Evolutionary conservation across 2,329 filamentous ascomycete genomes (phyloP).

Genomic region (Aspergillus uvarum): DNA sequence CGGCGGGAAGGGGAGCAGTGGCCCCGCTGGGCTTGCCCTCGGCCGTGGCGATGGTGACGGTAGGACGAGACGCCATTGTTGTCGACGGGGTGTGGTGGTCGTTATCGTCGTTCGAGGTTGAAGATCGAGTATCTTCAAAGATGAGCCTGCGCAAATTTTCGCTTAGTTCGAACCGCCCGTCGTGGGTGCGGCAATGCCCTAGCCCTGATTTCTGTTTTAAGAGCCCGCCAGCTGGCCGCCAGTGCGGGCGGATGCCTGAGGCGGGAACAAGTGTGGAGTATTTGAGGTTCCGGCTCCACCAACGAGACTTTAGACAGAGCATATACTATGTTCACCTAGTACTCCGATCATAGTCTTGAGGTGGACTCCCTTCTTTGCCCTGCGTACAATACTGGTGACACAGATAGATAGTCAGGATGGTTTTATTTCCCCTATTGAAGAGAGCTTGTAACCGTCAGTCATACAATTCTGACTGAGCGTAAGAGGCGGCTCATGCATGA

Average conservation of each 20-base stretch:
- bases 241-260: background rate
- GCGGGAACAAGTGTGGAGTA: background rate
- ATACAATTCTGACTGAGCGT: too few relatives aligned
- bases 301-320: background rate
- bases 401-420: too few relatives aligned
- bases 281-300: background rate
- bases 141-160: constrained; percentile 45
- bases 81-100: constrained; percentile 38
- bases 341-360: too few relatives aligned
- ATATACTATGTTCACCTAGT: too few relatives aligned
- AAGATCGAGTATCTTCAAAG: constrained; percentile 34
- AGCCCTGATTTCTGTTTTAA: constrained; percentile 32
- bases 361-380: background rate
- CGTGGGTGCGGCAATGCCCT: constrained; percentile 35
- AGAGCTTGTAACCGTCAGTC: too few relatives aligned
- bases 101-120: constrained; percentile 41
- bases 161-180: constrained; percentile 36
- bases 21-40: constrained; percentile 89
- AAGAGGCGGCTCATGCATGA: too few relatives aligned
- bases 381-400: background rate
- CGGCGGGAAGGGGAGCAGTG: constrained; percentile 89
- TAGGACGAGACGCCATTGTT: constrained; percentile 93
- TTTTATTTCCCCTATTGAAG: too few relatives aligned
- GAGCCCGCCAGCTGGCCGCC: background rate
- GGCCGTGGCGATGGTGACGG: constrained; percentile 94